Conservation (phyloP, 345 rosid species). For the Brassica carinata region DNA sequence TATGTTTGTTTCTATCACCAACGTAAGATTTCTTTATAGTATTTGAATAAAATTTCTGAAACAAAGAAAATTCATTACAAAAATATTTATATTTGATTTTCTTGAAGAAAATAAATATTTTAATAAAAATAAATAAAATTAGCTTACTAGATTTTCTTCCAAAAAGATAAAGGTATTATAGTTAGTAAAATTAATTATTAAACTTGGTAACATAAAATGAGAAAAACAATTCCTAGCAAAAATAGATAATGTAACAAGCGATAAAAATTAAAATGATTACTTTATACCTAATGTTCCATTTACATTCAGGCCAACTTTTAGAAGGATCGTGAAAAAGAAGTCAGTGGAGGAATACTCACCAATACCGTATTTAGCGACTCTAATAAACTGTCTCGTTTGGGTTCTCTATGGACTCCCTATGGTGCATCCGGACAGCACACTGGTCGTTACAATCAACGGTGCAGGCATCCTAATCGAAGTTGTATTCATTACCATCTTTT, state of each 20-base stretch:
- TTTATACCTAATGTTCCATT: not conserved
- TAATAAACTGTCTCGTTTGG: constrained; percentile 84
- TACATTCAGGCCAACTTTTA: constrained; percentile 74
- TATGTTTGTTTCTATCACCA: constrained; percentile 82
- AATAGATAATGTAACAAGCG: not conserved
- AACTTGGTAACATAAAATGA: not conserved
- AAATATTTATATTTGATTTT: not conserved
- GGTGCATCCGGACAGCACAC: constrained; percentile 67
- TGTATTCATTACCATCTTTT: constrained; percentile 51
- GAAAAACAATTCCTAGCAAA: not conserved
- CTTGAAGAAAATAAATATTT: not conserved
- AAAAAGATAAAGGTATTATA: not conserved
- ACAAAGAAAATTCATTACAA: not conserved
- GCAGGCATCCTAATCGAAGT: constrained; percentile 63
- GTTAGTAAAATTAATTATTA: not conserved
- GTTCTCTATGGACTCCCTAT: constrained; percentile 76
- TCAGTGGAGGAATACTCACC: constrained; percentile 87
- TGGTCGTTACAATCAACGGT: constrained; percentile 79
- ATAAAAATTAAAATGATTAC: not conserved
- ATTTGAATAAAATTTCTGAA: not conserved
- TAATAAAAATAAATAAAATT: not conserved
- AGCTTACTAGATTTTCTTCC: not conserved
- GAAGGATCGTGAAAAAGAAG: constrained; percentile 61
- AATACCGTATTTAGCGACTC: constrained; percentile 71
- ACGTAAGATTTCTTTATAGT: constrained; percentile 51